Conservation (phyloP, 2,329 filamentous ascomycete species). For the Clarireedia monteithiana region DNA sequence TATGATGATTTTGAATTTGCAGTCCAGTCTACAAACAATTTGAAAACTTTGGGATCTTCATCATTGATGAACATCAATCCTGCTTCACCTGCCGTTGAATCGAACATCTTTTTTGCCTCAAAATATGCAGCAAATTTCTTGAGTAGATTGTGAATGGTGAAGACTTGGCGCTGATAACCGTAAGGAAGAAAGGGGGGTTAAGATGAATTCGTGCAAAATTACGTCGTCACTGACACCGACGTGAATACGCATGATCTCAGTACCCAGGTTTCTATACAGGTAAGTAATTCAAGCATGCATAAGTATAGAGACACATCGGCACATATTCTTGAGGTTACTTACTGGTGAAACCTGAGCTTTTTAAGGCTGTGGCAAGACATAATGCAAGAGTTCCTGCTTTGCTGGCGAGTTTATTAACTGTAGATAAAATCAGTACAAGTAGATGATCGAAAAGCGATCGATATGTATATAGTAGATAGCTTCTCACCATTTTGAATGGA, state of each 20-base stretch:
- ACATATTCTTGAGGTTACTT: background rate
- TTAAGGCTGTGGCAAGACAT: constrained; percentile 15
- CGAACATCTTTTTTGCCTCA: constrained; percentile 4
- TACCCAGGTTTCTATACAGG: background rate
- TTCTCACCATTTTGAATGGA: too few relatives aligned
- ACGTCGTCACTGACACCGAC: constrained; percentile 1
- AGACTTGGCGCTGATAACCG: constrained; percentile 5
- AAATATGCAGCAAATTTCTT: constrained; percentile 12
- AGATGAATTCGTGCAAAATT: background rate
- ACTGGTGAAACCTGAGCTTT: constrained; percentile 11
- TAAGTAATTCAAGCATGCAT: background rate
- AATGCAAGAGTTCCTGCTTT: background rate
- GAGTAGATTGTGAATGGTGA: constrained; percentile 15
- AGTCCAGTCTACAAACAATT: constrained; percentile 12
- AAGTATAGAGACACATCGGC: background rate
- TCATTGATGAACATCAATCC: constrained; percentile 11
- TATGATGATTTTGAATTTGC: too few relatives aligned
- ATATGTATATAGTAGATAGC: too few relatives aligned
- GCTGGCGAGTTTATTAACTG: background rate
- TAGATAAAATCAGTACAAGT: background rate
- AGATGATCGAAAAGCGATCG: too few relatives aligned
- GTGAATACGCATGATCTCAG: background rate
- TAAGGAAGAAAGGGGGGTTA: too few relatives aligned
- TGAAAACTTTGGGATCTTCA: constrained; percentile 10
- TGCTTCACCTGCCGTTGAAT: constrained; percentile 3